These are phyloP conservation scores for Quillaja saponaria DNA, from an alignment of 306 rosid species.

Conservation along the genomic window DNA sequence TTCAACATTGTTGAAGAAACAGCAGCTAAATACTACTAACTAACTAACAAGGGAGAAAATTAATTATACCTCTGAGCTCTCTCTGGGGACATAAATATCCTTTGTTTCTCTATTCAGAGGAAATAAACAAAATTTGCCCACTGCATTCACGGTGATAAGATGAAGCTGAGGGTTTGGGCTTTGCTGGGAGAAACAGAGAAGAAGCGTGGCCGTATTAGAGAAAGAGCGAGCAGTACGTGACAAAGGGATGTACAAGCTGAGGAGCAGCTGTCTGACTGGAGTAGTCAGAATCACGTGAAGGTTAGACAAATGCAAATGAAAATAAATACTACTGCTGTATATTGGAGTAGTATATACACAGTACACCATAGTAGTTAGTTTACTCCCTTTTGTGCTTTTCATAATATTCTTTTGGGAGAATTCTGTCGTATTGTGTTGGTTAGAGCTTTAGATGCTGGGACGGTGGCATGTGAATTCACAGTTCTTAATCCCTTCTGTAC, in stretches of 20 bases:
- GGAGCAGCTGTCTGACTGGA: constrained; percentile 42
- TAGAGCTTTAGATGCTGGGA: not conserved
- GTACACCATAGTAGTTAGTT: too few species aligned
- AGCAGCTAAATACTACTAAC: too few species aligned
- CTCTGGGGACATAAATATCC: too few species aligned
- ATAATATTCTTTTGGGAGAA: not conserved
- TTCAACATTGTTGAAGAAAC: constrained; percentile 40
- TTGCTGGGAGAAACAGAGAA: not conserved
- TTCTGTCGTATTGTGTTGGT: not conserved
- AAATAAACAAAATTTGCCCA: constrained; percentile 1
- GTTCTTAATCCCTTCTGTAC: not conserved
- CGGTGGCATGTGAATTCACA: not conserved
- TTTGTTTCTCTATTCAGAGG: too few species aligned
- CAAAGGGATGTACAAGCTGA: constrained; percentile 33
- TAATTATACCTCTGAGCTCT: too few species aligned
- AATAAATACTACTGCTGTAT: not conserved
- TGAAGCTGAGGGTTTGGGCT: not conserved
- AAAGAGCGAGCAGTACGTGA: constrained; percentile 42
- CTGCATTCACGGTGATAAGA: not conserved
- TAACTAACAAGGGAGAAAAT: not conserved
- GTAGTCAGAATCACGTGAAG: constrained; percentile 74
- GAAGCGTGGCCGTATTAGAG: not conserved
- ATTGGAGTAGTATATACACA: too few species aligned
- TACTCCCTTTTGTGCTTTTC: not conserved
- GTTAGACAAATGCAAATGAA: not conserved